Evolutionary conservation across 257 asterid species (phyloP).

Genomic region (Ilex aquifolium): DNA sequence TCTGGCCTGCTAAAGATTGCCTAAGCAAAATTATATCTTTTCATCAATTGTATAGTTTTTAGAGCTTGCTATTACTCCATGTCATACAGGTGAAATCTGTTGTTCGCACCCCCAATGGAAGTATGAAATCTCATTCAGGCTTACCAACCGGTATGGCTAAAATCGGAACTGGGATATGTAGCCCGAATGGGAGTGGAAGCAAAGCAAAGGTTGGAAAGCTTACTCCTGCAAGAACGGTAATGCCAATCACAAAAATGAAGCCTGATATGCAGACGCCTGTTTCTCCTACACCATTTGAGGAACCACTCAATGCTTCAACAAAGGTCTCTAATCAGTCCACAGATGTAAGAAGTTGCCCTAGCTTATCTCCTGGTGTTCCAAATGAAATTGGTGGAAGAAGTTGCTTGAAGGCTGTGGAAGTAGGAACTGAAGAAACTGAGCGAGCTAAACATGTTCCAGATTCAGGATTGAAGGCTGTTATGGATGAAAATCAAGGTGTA

Average conservation of each 20-base stretch:
- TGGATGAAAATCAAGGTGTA: conserved; percentile 13
- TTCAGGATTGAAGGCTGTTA: conserved; percentile 7
- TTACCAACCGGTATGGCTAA: conserved; percentile 31
- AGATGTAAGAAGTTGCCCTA: conserved; percentile 22
- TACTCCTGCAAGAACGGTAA: conserved; percentile 27
- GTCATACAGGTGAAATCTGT: conserved; percentile 53
- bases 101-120: conserved; percentile 56
- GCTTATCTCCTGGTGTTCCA: conserved; percentile 29
- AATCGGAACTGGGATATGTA: conserved; percentile 33
- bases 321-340: conserved; percentile 12
- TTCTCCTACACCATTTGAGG: conserved; percentile 24
- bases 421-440: conserved; percentile 18
- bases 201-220: conserved; percentile 44
- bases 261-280: conserved; percentile 24
- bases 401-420: conserved; percentile 24
- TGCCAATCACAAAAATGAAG: conserved; percentile 21
- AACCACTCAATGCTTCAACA: conserved; percentile 20
- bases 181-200: conserved; percentile 44
- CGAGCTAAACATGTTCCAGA: conserved; percentile 24
- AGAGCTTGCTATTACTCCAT: neutral
- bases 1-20: too few relatives aligned
- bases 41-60: too few relatives aligned
- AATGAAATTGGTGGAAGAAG: conserved; percentile 21
- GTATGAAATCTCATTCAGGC: conserved; percentile 30
- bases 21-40: neutral